Percentiles rank a stretch among this genome's conserved stretches.
phyloP scores from a whole-genome alignment of 768 basidiomycete genomes.

The Kwoniella botswanensis region DNA sequence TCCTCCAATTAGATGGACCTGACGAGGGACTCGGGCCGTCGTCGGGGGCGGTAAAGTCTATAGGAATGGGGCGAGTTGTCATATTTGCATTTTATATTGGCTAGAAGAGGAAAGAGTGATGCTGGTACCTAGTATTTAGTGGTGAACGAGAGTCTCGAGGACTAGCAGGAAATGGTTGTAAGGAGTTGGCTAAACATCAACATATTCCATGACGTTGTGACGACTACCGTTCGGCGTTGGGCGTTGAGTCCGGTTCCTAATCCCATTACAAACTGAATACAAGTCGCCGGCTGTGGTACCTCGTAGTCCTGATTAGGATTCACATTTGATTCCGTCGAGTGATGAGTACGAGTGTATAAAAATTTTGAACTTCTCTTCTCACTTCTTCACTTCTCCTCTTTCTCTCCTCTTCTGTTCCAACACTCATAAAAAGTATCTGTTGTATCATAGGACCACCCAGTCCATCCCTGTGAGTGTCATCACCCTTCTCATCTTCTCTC shows the following conservation, averaged over 20 bases:
- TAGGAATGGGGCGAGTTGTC: conserved; percentile 10
- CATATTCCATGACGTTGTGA: too few relatives aligned
- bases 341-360: background rate
- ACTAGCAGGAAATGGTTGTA: background rate
- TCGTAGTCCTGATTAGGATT: background rate
- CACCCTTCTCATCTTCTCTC: too few relatives aligned
- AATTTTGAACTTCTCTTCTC: background rate
- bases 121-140: background rate
- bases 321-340: background rate
- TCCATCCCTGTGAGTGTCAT: background rate
- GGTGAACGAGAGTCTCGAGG: background rate
- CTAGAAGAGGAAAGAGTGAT: background rate
- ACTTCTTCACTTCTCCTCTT: background rate
- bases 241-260: too few relatives aligned
- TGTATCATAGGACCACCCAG: background rate
- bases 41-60: conserved; percentile 11
- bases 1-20: conserved; percentile 16
- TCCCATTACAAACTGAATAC: too few relatives aligned
- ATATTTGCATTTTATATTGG: conserved; percentile 3
- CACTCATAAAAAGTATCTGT: background rate
- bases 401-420: background rate
- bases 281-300: too few relatives aligned
- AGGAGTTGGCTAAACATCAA: background rate
- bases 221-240: too few relatives aligned
- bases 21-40: background rate